Base-by-base conservation (phyloP, 305 asterid species). In the Coffea humblotiana region DNA sequence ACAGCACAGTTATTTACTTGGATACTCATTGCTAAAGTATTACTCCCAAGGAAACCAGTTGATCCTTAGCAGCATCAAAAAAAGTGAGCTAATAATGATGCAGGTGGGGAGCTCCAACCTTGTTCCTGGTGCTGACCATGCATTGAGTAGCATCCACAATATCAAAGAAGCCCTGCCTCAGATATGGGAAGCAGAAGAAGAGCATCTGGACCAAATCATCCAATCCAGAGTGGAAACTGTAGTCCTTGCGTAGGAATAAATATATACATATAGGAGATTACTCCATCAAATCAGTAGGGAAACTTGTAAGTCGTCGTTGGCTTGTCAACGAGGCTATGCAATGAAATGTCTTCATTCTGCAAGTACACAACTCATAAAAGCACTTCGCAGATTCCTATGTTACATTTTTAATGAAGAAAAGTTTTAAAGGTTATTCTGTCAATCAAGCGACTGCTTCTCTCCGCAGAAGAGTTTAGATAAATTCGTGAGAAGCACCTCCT, bases 91-190 rank as follows among this genome's bases (percentile, higher is more conserved):
- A 21, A 7, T n/a, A 21, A 7, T n/a, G 32, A 75, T 86, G 89
- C 88, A 93, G 97, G 97, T 93, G 82, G 98, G 98, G 19, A 86
- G 89, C 80, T 87, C 93, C 27, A 88, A 81, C 45, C 77, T 91
- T 61, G 97, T 93, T 63, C 83, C 87, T 61, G 96, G 97, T 48
- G 97, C 97, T 52, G 98, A 93, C 83, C 84, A 93, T 77, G 97
- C 96, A 67, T 82, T 94, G 76, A 87, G 83, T 84, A 94, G 97
- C 88, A 91, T 93, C 83, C 98, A 94, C 82, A 94, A 92, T 78
- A 85, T 94, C 37, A 91, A 86, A 81, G 98, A 93, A 84, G 96
- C 97, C 63, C 76, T 93, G 66, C 98, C 96, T 77, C 92, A 91
- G 61, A 88, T 93, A 90, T 94, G 98, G 97, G 95, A 91, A 81